Evolutionary conservation across 495 filamentous ascomycete genomes (phyloP).

Genomic region (Neurospora sp.): DNA sequence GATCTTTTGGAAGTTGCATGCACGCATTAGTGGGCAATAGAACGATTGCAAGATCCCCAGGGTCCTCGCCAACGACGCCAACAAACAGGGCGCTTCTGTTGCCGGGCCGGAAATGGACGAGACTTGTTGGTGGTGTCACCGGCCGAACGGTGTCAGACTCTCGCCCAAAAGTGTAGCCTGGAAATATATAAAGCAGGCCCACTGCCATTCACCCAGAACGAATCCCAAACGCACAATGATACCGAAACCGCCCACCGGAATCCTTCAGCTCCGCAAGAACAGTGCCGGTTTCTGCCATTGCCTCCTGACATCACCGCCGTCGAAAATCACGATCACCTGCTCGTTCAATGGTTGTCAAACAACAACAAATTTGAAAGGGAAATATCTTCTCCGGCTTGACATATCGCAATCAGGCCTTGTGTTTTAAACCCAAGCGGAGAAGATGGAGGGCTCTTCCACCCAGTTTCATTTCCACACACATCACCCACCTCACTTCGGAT

Average conservation of each 20-base stretch:
- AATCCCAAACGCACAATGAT: not conserved
- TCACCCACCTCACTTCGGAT: not conserved
- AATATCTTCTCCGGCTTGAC: not conserved
- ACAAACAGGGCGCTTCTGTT: not conserved
- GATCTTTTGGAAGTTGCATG: not conserved
- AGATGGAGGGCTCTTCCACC: not conserved
- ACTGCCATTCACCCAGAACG: not conserved
- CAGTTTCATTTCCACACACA: not conserved
- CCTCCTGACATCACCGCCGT: slow-evolving; percentile 7
- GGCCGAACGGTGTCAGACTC: not conserved
- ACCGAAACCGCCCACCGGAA: not conserved
- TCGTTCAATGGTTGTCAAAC: not conserved
- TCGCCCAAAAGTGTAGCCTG: not conserved
- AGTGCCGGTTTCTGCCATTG: not conserved
- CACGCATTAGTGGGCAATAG: not conserved
- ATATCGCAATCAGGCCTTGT: not conserved
- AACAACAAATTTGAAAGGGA: not conserved
- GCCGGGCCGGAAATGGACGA: not conserved
- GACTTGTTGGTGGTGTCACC: not conserved
- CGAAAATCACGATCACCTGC: not conserved
- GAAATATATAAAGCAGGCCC: not conserved
- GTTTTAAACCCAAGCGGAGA: not conserved
- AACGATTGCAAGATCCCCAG: not conserved
- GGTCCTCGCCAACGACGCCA: not conserved
- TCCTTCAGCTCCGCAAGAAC: not conserved